These are phyloP conservation scores for Ustilago sp. DNA, from an alignment of 1,284 basidiomycete species.

Conservation along the genomic window DNA sequence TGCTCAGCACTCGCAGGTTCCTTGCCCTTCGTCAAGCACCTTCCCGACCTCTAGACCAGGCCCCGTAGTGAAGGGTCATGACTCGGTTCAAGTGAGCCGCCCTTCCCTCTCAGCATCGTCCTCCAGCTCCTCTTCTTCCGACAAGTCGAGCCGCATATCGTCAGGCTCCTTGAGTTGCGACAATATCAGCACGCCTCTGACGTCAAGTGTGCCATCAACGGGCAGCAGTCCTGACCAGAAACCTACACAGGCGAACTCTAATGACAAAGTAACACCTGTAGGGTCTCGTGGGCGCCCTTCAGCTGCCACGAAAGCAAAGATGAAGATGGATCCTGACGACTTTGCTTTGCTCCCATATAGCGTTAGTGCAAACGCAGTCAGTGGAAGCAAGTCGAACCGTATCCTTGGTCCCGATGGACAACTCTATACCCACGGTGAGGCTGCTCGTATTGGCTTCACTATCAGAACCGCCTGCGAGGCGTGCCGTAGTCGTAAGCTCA, in stretches of 20 bases:
- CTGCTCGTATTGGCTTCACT: conserved; percentile 47
- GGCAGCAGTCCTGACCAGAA: background rate
- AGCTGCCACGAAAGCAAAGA: background rate
- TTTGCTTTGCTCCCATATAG: conserved; percentile 4
- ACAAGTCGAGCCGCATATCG: conserved; percentile 6
- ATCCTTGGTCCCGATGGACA: conserved; percentile 51
- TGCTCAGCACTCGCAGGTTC: background rate
- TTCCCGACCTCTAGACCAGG: background rate
- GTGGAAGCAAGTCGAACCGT: conserved; percentile 23
- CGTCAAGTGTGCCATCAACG: background rate
- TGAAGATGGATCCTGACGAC: conserved; percentile 25
- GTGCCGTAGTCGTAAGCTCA: conserved; percentile 61
- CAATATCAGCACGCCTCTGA: background rate
- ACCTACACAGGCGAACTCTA: background rate
- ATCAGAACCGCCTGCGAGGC: conserved; percentile 60
- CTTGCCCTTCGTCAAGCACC: background rate
- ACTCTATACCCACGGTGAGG: conserved; percentile 49
- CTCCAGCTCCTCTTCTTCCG: background rate
- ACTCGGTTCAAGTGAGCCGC: background rate
- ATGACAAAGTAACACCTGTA: conserved; percentile 11
- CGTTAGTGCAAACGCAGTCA: background rate
- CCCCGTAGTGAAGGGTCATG: background rate
- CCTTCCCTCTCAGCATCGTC: conserved; percentile 2
- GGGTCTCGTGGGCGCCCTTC: conserved; percentile 10
- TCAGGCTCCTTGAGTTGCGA: conserved; percentile 18